phyloP scores from a whole-genome alignment of 768 basidiomycete genomes.

The Tylopilus balloui region DNA sequence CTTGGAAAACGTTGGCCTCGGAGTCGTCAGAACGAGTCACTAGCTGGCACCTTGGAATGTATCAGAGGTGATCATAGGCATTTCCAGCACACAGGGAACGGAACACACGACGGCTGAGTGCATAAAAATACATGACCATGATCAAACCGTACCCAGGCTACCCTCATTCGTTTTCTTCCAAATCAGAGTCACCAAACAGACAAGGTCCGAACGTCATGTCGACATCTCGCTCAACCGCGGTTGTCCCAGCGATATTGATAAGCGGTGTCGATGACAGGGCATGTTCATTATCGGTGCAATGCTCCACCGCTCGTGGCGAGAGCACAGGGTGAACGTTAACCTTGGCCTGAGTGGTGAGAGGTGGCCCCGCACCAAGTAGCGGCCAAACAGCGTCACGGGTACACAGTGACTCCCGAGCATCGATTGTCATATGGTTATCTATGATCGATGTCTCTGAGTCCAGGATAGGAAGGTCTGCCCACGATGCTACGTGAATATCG shows the following conservation, averaged over 20 bases:
- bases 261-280: neutral
- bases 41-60: neutral
- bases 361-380: neutral
- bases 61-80: neutral
- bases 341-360: neutral
- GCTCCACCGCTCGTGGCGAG: neutral
- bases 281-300: neutral
- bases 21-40: neutral
- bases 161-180: slow-evolving; percentile 25
- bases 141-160: neutral
- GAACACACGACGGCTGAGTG: neutral
- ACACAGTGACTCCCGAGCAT: neutral
- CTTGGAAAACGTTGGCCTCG: too few relatives aligned
- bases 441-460: neutral
- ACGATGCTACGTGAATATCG: neutral
- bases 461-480: neutral
- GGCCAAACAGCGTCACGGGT: neutral
- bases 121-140: neutral
- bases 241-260: neutral
- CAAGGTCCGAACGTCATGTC: slow-evolving; percentile 24
- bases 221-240: neutral
- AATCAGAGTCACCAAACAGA: slow-evolving; percentile 29
- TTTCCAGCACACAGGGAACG: neutral
- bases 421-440: neutral
- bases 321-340: neutral